Conservation (phyloP, 2,329 filamentous ascomycete genomes). For the Aureobasidium lini region DNA sequence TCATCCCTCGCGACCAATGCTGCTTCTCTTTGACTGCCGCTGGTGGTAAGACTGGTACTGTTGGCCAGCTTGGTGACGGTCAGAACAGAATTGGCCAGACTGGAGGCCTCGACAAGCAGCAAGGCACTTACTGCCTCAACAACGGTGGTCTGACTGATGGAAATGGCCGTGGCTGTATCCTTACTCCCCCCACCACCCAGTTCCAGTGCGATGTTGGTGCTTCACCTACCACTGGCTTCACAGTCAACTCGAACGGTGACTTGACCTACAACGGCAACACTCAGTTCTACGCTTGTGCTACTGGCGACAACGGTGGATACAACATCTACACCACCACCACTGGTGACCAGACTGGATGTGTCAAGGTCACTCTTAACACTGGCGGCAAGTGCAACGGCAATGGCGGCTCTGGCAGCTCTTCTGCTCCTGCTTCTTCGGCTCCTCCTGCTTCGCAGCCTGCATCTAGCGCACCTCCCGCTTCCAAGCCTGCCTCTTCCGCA, state of each 20-base stretch:
- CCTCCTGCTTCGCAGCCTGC: background rate
- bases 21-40: conserved; percentile 45
- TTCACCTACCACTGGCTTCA: conserved; percentile 38
- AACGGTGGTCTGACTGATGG: conserved; percentile 46
- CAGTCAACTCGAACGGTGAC: conserved; percentile 43
- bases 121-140: conserved; percentile 44
- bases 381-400: conserved; percentile 17
- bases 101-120: conserved; percentile 34
- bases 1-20: conserved; percentile 21
- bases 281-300: conserved; percentile 53
- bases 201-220: conserved; percentile 53
- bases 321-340: conserved; percentile 26
- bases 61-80: conserved; percentile 54
- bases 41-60: conserved; percentile 42
- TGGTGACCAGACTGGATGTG: conserved; percentile 17
- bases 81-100: conserved; percentile 46
- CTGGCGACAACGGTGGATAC: conserved; percentile 44
- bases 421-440: background rate
- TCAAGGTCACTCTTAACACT: conserved; percentile 17
- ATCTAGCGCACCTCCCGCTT: background rate
- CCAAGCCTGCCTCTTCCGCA: background rate
- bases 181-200: conserved; percentile 51
- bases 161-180: conserved; percentile 51
- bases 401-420: background rate
- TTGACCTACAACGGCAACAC: conserved; percentile 44